These are phyloP conservation scores for Ceraceosorus guamensis DNA, from an alignment of 1,284 basidiomycete species.

Conservation along the genomic window DNA sequence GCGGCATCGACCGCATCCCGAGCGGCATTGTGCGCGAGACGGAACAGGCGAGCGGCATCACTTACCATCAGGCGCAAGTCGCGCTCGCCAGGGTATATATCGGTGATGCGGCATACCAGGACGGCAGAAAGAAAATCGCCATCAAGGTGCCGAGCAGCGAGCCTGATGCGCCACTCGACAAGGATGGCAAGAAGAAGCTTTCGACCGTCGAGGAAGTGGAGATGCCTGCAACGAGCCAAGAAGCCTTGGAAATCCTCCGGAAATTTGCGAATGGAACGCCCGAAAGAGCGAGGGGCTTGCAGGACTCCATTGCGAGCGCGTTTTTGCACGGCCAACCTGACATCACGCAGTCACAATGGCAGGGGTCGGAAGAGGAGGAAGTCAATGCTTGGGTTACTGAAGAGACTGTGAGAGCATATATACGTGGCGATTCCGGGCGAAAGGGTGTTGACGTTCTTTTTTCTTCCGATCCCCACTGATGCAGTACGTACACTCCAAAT, in stretches of 20 bases:
- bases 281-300: conserved; percentile 49
- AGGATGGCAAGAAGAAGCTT: conserved; percentile 12
- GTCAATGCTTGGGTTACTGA: conserved; percentile 58
- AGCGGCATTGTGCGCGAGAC: conserved; percentile 53
- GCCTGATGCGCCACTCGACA: conserved; percentile 4
- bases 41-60: conserved; percentile 64
- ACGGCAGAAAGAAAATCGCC: conserved; percentile 11
- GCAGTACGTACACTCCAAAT: conserved; percentile 13
- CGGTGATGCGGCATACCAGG: conserved; percentile 49
- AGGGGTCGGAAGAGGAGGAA: conserved; percentile 74
- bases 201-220: conserved; percentile 15
- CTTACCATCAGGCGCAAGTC: conserved; percentile 75
- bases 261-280: conserved; percentile 5
- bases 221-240: conserved; percentile 29
- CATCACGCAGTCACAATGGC: conserved; percentile 64
- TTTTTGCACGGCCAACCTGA: conserved; percentile 11
- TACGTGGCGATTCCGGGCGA: too few species aligned
- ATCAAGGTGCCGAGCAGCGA: conserved; percentile 18
- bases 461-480: background rate
- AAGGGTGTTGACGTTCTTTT: too few species aligned
- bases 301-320: conserved; percentile 58
- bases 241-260: conserved; percentile 29
- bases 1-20: conserved; percentile 79
- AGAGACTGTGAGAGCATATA: background rate
- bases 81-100: conserved; percentile 78